phyloP scores from a whole-genome alignment of 2,329 filamentous ascomycete species.

The Ophiocordyceps robertsii region DNA sequence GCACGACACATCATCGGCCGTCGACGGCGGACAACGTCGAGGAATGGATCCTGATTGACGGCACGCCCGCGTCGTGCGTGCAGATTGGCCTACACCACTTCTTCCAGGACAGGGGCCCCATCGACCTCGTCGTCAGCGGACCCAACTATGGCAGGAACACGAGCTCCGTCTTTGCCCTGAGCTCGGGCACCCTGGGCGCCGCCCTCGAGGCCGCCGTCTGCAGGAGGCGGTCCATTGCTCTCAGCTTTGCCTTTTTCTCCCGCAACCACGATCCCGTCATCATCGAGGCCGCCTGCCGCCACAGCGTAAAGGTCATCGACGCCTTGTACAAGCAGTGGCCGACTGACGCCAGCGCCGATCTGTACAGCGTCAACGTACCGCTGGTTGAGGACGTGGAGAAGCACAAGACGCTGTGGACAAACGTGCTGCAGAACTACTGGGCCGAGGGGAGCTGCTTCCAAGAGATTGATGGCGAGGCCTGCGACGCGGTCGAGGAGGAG shows the following conservation, averaged over 20 bases:
- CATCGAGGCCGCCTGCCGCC: conserved; percentile 62
- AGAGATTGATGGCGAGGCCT: conserved; percentile 54
- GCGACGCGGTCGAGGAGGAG: conserved; percentile 59
- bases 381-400: conserved; percentile 61
- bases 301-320: conserved; percentile 67
- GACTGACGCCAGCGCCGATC: conserved; percentile 50
- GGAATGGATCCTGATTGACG: conserved; percentile 72
- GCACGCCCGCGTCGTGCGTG: conserved; percentile 67
- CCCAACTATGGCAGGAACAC: conserved; percentile 78
- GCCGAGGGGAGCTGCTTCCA: conserved; percentile 72
- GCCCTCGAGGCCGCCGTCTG: conserved; percentile 68
- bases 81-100: conserved; percentile 75
- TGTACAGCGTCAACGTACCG: conserved; percentile 90
- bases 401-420: conserved; percentile 66
- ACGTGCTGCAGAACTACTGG: conserved; percentile 89
- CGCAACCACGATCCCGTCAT: conserved; percentile 71
- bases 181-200: conserved; percentile 63
- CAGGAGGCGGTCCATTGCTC: conserved; percentile 57
- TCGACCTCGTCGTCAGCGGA: conserved; percentile 67
- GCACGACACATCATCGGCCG: conserved; percentile 46
- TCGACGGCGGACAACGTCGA: conserved; percentile 45
- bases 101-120: conserved; percentile 55
- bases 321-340: conserved; percentile 65
- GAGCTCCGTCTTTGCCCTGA: conserved; percentile 66
- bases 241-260: conserved; percentile 84